Evolutionary conservation across 495 filamentous ascomycete species (phyloP).

Genomic region (Daldinia caldariorum): DNA sequence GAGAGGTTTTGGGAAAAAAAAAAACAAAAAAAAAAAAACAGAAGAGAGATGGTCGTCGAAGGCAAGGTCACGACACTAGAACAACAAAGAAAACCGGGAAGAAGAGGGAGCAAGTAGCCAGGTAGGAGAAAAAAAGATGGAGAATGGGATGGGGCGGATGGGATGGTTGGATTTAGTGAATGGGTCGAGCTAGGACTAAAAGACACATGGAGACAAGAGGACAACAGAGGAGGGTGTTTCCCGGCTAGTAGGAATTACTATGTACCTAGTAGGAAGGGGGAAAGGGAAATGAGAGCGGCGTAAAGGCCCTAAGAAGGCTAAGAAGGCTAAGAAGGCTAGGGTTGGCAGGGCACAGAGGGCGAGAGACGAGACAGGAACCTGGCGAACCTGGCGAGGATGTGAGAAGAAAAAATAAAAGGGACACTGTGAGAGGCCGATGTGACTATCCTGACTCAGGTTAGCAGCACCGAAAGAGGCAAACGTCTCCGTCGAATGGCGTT

Average conservation of each 20-base stretch:
- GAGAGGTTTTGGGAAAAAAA: slow-evolving; percentile 12
- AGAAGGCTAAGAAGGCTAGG: slow-evolving; percentile 15
- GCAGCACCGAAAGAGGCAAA: slow-evolving; percentile 34
- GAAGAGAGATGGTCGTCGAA: slow-evolving; percentile 35
- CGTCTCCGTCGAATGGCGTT: slow-evolving; percentile 40
- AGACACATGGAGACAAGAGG: background rate
- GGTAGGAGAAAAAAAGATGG: slow-evolving; percentile 38
- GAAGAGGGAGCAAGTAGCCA: slow-evolving; percentile 28
- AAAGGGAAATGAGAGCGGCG: slow-evolving; percentile 41
- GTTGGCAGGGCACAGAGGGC: slow-evolving; percentile 35
- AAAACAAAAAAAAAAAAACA: slow-evolving; percentile 2
- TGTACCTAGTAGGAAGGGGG: slow-evolving; percentile 23
- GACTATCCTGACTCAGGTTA: slow-evolving; percentile 44
- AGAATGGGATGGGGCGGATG: slow-evolving; percentile 32
- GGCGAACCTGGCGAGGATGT: background rate
- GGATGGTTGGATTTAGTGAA: slow-evolving; percentile 29
- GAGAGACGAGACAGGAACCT: slow-evolving; percentile 31
- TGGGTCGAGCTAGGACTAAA: slow-evolving; percentile 21
- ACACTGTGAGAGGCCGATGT: slow-evolving; percentile 41
- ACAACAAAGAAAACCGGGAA: slow-evolving; percentile 23
- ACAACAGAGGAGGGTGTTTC: slow-evolving; percentile 21
- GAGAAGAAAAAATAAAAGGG: background rate
- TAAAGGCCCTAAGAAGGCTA: slow-evolving; percentile 31
- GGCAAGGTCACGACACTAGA: slow-evolving; percentile 22
- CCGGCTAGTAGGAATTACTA: slow-evolving; percentile 29